phyloP scores from a whole-genome alignment of 805 yeast species.

The Metschnikowia lochheadii region DNA sequence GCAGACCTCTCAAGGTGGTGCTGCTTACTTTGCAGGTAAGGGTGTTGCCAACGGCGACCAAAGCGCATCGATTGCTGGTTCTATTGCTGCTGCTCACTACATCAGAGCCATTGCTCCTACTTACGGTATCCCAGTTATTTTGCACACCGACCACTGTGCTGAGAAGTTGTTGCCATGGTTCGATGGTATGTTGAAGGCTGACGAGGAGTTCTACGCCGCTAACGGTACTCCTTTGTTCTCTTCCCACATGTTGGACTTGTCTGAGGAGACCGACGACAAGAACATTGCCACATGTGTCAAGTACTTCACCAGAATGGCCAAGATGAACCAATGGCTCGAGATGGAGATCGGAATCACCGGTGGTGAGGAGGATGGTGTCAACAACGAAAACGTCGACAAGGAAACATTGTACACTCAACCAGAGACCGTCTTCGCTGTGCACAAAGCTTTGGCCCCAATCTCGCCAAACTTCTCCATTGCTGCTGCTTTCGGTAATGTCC shows the following conservation, averaged over 20 bases:
- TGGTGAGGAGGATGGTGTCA: constrained; percentile 99
- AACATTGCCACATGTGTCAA: constrained; percentile 91
- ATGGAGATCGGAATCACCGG: constrained; percentile 99
- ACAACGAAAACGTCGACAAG: constrained; percentile 90
- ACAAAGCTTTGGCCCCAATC: constrained; percentile 84
- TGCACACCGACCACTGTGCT: constrained; percentile 99
- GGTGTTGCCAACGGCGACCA: constrained; percentile 94
- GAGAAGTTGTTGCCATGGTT: constrained; percentile 96
- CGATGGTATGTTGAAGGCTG: constrained; percentile 97
- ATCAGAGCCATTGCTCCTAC: constrained; percentile 94
- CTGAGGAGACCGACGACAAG: constrained; percentile 95
- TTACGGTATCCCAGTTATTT: constrained; percentile 93
- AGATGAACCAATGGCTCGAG: constrained; percentile 96
- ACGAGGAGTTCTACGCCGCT: constrained; percentile 81
- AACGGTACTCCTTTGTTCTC: constrained; percentile 97
- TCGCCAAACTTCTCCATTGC: constrained; percentile 99
- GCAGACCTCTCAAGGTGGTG: constrained; percentile 98
- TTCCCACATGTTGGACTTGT: constrained; percentile 97
- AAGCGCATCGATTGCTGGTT: constrained; percentile 89
- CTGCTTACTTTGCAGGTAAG: constrained; percentile 99
- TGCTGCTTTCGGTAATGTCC: constrained; percentile 99
- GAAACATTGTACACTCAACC: constrained; percentile 90
- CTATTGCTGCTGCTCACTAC: constrained; percentile 97
- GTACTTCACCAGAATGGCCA: constrained; percentile 92
- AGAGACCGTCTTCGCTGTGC: constrained; percentile 88